Percentiles rank a stretch among this genome's conserved stretches.
Conservation (phyloP, 129 eudicot species). For the Pseudognaphalium luteoalbum region DNA sequence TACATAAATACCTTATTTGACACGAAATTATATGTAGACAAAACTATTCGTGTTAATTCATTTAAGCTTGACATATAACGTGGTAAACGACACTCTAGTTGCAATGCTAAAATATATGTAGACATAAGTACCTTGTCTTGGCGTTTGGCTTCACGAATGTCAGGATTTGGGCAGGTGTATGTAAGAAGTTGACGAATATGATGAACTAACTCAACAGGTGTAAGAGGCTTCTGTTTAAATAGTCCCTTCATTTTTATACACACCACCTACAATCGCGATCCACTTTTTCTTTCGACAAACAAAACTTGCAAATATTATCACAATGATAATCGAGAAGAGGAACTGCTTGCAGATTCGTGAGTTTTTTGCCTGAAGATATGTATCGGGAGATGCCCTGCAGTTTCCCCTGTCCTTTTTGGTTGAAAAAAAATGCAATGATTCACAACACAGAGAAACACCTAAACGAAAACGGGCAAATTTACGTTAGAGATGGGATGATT, state of each 20-base stretch:
- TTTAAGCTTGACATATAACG: too few species aligned
- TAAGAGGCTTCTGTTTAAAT: constrained; percentile 44
- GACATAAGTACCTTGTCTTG: constrained; percentile 39
- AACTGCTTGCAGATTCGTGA: neutral
- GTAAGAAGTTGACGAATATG: constrained; percentile 46
- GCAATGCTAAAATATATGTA: neutral
- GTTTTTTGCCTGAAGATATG: neutral
- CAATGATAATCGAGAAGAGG: neutral
- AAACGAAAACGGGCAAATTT: neutral
- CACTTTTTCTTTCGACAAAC: neutral
- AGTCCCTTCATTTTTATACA: constrained; percentile 38
- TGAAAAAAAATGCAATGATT: neutral
- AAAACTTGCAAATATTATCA: neutral
- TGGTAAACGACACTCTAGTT: neutral
- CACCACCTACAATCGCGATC: neutral
- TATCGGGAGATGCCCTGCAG: neutral
- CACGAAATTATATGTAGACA: too few species aligned
- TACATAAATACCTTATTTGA: too few species aligned
- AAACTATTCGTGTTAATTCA: too few species aligned
- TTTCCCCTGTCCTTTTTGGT: constrained; percentile 1
- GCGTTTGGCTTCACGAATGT: constrained; percentile 40
- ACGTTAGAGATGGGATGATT: constrained; percentile 7
- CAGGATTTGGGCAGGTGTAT: constrained; percentile 30
- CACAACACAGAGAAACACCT: neutral
- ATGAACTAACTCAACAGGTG: constrained; percentile 51